Base-by-base conservation (phyloP, 1,139 yeast genomes). In the Spencermartinsiella ligniputridi region DNA sequence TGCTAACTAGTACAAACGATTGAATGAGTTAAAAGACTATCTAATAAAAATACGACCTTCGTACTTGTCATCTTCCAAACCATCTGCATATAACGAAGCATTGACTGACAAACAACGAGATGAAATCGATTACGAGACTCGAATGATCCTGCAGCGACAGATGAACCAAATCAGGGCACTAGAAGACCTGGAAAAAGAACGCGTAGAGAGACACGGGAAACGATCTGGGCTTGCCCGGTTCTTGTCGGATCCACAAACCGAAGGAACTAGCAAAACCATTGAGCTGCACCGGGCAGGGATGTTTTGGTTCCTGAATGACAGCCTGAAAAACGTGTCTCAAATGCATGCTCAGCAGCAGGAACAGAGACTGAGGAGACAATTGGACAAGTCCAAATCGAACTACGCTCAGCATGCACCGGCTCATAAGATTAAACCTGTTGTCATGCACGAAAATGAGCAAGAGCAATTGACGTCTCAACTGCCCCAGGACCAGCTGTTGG, bases 401-500 rank as follows among this genome's bases (percentile, higher is more conserved):
- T 11, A 6, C 6, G 52, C 49, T 27, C 39, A 55, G 19, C 61
- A 57, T 37, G 47, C 48, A 35, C 19, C 37, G 11, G n/a, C 39
- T 11, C 30, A 19, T 9, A 12, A 3, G 9, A 33, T n/a, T 4
- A 33, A 33, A 33, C 36, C 17, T 6, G 32, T 27, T 6, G 15
- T 56, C 11, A 47, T 53, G 17, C 53, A 65, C 24, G 57, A 55
- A 25, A 45, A 46, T 13, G 62, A 58, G 29, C 47, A 50, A 36
- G 49, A 56, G 15, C 54, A 49, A 40, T 42, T 37, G 35, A 29
- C 50, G 2, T 50, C 48, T 20, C 34, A 61, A n/a, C 49, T 81
- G 18, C 59, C 80, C 0, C 81, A 78, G 44, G 79, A 78, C 49
- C 94, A 86, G 60, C 57, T 85, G 27, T 86, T 81, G 57, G 74